Percentiles rank a stretch among this genome's conserved stretches.
phyloP scores from a whole-genome alignment of 2,329 filamentous ascomycete genomes.

The Biscogniauxia mediterranea region DNA sequence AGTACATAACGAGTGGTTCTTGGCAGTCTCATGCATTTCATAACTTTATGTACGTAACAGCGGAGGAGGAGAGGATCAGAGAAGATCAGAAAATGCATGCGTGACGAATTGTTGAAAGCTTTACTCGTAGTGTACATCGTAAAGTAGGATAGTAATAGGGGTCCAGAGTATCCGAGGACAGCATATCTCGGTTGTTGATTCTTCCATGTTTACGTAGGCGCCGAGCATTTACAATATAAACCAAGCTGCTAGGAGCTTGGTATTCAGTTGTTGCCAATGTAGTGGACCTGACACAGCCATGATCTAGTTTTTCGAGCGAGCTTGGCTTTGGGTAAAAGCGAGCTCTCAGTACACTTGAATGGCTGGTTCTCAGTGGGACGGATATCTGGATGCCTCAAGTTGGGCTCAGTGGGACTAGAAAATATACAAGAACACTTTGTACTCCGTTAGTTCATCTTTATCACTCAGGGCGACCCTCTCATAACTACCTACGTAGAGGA shows the following conservation, averaged over 20 bases:
- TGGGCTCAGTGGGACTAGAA: not conserved
- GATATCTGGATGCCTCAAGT: not conserved
- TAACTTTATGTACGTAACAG: not conserved
- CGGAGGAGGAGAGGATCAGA: constrained; percentile 12
- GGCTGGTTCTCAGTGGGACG: not conserved
- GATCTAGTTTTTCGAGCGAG: not conserved
- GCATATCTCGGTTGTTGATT: too few relatives aligned
- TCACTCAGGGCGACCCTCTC: too few relatives aligned
- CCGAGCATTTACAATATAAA: too few relatives aligned
- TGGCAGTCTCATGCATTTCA: not conserved
- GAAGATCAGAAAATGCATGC: too few relatives aligned
- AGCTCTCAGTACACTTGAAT: not conserved
- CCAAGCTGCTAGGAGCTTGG: not conserved
- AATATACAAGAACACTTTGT: too few relatives aligned
- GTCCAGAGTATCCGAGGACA: too few relatives aligned
- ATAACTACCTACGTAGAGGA: too few relatives aligned
- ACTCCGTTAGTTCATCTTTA: too few relatives aligned
- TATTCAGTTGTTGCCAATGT: not conserved
- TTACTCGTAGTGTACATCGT: too few relatives aligned
- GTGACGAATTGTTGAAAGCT: too few relatives aligned
- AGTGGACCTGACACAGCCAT: not conserved
- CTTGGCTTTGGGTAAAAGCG: not conserved
- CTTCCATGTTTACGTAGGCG: too few relatives aligned
- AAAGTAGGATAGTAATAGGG: too few relatives aligned
- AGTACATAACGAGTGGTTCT: not conserved